These are phyloP conservation scores for Ophiostoma ips DNA, from an alignment of 2,329 filamentous ascomycete species.

Conservation along the genomic window DNA sequence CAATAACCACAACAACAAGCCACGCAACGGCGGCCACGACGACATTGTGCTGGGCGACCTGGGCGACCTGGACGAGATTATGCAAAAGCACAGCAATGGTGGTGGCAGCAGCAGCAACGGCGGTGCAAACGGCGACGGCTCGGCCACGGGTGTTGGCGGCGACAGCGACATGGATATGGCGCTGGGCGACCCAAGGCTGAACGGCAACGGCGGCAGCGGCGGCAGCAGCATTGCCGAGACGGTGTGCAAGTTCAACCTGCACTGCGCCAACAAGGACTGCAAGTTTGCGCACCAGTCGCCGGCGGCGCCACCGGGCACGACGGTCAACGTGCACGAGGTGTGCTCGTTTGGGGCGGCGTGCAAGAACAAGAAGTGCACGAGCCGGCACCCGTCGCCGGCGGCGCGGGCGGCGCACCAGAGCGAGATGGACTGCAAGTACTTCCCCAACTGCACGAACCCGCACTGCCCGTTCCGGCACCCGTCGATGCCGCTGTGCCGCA, in stretches of 20 bases:
- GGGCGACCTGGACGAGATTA: conserved; percentile 16
- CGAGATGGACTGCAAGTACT: conserved; percentile 82
- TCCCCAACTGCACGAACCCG: conserved; percentile 78
- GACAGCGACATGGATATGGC: conserved; percentile 50
- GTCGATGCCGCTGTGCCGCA: conserved; percentile 72
- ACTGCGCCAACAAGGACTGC: conserved; percentile 80
- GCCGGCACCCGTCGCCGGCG: conserved; percentile 82
- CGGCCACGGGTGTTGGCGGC: conserved; percentile 10
- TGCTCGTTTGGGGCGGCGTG: conserved; percentile 83
- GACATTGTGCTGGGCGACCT: conserved; percentile 24
- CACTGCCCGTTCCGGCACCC: conserved; percentile 84
- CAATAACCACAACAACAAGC: conserved; percentile 34
- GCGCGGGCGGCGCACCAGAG: conserved; percentile 63
- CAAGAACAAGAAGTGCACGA: conserved; percentile 91
- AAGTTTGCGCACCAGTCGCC: conserved; percentile 91
- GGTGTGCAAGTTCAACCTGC: conserved; percentile 79
- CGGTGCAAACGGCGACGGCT: conserved; percentile 20
- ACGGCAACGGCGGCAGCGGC: conserved; percentile 34
- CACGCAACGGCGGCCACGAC: conserved; percentile 33
- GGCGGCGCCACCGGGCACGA: conserved; percentile 62
- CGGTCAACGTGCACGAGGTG: conserved; percentile 64
- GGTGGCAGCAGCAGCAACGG: too few relatives aligned
- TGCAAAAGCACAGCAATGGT: conserved; percentile 17
- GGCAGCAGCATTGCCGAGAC: conserved; percentile 47
- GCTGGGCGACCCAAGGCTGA: conserved; percentile 40